phyloP scores from a whole-genome alignment of 2,329 filamentous ascomycete genomes.

The Ophiocordyceps australis region DNA sequence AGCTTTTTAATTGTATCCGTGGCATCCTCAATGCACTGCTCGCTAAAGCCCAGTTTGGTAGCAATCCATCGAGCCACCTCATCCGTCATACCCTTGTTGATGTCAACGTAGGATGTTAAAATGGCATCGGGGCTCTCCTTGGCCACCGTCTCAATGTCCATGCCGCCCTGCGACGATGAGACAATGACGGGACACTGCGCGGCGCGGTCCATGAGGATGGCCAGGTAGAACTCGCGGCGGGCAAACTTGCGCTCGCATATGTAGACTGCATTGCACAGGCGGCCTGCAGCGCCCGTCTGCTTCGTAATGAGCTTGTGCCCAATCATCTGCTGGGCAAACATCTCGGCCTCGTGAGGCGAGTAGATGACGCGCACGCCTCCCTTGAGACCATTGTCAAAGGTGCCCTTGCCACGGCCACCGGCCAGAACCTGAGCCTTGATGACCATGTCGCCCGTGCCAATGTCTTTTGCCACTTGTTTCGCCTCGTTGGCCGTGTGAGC shows the following conservation, averaged over 20 bases:
- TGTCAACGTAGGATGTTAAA: conserved; percentile 82
- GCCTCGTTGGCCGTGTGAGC: conserved; percentile 74
- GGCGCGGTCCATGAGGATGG: conserved; percentile 92
- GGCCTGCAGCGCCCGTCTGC: conserved; percentile 87
- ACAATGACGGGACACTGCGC: conserved; percentile 90
- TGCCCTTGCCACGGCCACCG: conserved; percentile 92
- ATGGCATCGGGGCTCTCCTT: conserved; percentile 97
- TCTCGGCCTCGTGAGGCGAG: conserved; percentile 88
- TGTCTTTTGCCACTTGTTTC: conserved; percentile 75
- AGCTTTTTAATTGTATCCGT: conserved; percentile 96
- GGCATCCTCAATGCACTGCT: conserved; percentile 91
- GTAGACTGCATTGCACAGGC: conserved; percentile 93
- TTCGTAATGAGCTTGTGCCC: conserved; percentile 99
- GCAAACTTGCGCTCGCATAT: conserved; percentile 99
- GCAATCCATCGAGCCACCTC: conserved; percentile 84
- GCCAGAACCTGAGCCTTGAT: conserved; percentile 99
- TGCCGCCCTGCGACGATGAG: conserved; percentile 92
- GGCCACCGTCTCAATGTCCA: conserved; percentile 97
- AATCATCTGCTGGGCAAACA: conserved; percentile 99
- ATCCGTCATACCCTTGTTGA: conserved; percentile 88
- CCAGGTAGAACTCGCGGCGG: conserved; percentile 96
- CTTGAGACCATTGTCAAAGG: conserved; percentile 97
- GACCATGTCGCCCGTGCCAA: conserved; percentile 91
- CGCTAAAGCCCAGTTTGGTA: conserved; percentile 85
- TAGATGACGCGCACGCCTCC: conserved; percentile 98